Evolutionary conservation across 1,284 basidiomycete genomes (phyloP).

Genomic region (Phlebopus sp.): DNA sequence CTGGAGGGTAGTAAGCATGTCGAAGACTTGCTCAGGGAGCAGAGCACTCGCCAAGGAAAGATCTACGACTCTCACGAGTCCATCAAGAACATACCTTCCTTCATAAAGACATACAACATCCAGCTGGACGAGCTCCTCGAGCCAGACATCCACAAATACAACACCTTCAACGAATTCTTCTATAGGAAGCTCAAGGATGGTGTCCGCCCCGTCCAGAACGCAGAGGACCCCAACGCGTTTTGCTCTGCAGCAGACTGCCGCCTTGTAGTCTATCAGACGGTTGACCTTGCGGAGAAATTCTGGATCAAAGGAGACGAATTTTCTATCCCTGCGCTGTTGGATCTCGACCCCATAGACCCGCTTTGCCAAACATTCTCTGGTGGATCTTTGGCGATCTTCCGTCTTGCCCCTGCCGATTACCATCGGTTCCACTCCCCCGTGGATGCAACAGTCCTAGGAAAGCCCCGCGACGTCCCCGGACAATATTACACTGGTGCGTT

Average conservation of each 20-base stretch:
- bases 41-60: conserved; percentile 64
- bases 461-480: conserved; percentile 50
- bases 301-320: conserved; percentile 83
- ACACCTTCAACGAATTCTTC: conserved; percentile 85
- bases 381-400: conserved; percentile 64
- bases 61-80: conserved; percentile 55
- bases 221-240: conserved; percentile 51
- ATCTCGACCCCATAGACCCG: conserved; percentile 37
- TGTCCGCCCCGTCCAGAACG: conserved; percentile 65
- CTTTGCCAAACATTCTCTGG: conserved; percentile 43
- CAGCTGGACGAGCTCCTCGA: conserved; percentile 62
- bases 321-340: conserved; percentile 59
- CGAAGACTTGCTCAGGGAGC: conserved; percentile 58
- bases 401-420: conserved; percentile 81
- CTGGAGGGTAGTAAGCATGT: conserved; percentile 50
- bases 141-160: conserved; percentile 60
- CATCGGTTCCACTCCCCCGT: conserved; percentile 83
- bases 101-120: conserved; percentile 73
- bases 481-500: conserved; percentile 56
- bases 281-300: conserved; percentile 61
- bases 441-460: conserved; percentile 50
- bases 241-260: conserved; percentile 76
- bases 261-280: conserved; percentile 63
- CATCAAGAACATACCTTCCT: conserved; percentile 64
- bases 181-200: conserved; percentile 59